These are phyloP conservation scores for Suillus americanus DNA, from an alignment of 768 basidiomycete species.

Conservation along the genomic window DNA sequence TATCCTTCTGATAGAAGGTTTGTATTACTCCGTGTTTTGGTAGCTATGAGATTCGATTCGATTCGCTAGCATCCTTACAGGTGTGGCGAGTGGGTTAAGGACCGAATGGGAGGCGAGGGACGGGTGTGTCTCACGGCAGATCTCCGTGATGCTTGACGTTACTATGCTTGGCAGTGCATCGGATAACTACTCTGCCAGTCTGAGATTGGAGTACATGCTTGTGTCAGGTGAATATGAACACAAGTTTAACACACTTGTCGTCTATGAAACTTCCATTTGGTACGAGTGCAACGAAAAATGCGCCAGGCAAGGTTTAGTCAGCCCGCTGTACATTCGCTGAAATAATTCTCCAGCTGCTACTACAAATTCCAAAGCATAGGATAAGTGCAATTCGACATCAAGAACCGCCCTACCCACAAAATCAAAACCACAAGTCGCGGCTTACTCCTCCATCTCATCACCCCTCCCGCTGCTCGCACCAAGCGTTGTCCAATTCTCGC, in stretches of 20 bases:
- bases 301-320: not conserved
- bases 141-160: too few relatives aligned
- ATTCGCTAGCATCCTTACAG: conserved; percentile 73
- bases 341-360: not conserved
- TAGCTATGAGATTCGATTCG: conserved; percentile 55
- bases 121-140: too few relatives aligned
- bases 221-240: not conserved
- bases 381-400: not conserved
- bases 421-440: not conserved
- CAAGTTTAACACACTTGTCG: not conserved
- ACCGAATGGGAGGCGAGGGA: too few relatives aligned
- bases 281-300: not conserved
- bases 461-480: conserved; percentile 15
- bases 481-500: conserved; percentile 46
- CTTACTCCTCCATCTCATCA: conserved; percentile 24
- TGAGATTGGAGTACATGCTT: not conserved
- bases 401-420: not conserved
- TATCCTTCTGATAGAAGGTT: conserved; percentile 62
- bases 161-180: not conserved
- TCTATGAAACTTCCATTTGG: not conserved
- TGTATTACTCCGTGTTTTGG: conserved; percentile 60
- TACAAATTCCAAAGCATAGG: not conserved
- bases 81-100: conserved; percentile 42
- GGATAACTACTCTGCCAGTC: not conserved
- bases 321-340: not conserved